Evolutionary conservation across 495 filamentous ascomycete genomes (phyloP).

Genomic region (Hypoxylon crocopeplum): DNA sequence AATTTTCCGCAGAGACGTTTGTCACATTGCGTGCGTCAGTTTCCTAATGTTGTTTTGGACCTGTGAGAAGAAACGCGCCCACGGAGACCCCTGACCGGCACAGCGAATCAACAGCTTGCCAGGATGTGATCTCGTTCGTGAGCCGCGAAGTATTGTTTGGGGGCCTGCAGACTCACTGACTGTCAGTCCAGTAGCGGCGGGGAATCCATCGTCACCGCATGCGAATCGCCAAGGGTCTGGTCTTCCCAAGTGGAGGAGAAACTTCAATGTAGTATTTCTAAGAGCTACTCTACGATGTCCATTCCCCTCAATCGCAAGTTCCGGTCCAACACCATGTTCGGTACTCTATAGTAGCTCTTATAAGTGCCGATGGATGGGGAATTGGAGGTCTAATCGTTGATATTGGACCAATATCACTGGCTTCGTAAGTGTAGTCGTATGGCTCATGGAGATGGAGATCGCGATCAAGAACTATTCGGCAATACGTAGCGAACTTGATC

Average conservation of each 20-base stretch:
- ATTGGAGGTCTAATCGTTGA: slow-evolving; percentile 11
- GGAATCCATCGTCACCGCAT: slow-evolving; percentile 33
- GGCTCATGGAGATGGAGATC: slow-evolving; percentile 2
- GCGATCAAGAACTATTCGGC: slow-evolving; percentile 7
- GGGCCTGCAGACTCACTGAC: slow-evolving; percentile 14
- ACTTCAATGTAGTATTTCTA: slow-evolving; percentile 17
- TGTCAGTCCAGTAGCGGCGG: slow-evolving; percentile 22
- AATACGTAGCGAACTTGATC: slow-evolving; percentile 23
- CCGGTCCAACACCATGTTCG: slow-evolving; percentile 12
- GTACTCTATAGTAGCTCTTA: slow-evolving; percentile 11
- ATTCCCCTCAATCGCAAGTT: slow-evolving; percentile 5
- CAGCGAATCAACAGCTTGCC: slow-evolving; percentile 33
- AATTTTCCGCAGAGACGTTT: slow-evolving; percentile 23
- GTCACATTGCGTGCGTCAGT: slow-evolving; percentile 31
- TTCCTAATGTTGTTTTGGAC: slow-evolving; percentile 40
- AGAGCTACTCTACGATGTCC: background rate
- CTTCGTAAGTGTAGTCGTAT: slow-evolving; percentile 9
- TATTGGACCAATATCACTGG: slow-evolving; percentile 17
- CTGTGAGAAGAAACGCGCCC: slow-evolving; percentile 36
- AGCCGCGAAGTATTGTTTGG: slow-evolving; percentile 36
- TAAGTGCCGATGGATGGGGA: slow-evolving; percentile 23
- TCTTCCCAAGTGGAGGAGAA: slow-evolving; percentile 19
- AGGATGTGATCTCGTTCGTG: slow-evolving; percentile 34
- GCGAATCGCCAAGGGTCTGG: slow-evolving; percentile 22
- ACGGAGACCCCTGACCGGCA: slow-evolving; percentile 11